Percentiles rank a stretch among this genome's conserved stretches.
These are phyloP conservation scores for Lanmaoa rubissima DNA, from an alignment of 768 basidiomycete species.

Conservation along the genomic window DNA sequence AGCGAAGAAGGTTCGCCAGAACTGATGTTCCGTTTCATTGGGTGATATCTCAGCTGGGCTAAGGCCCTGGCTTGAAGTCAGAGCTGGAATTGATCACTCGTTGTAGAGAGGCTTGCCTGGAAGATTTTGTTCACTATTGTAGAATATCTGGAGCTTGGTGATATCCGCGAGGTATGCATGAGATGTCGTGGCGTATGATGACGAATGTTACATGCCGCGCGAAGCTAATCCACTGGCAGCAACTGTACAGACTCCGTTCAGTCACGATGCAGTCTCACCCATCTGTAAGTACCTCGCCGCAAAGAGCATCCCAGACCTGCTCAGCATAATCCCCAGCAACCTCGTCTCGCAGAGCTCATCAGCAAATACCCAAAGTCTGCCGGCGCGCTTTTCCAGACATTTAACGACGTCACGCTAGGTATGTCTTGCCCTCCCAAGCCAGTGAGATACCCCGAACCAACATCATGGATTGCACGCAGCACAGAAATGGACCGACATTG, in stretches of 20 bases:
- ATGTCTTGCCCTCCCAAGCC: conserved; percentile 5
- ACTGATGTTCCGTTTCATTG: conserved; percentile 41
- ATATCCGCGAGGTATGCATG: conserved; percentile 19
- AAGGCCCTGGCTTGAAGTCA: conserved; percentile 36
- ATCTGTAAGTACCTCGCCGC: conserved; percentile 16
- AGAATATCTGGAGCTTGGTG: conserved; percentile 47
- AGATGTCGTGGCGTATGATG: neutral
- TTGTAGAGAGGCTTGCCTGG: conserved; percentile 28
- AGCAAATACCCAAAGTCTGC: conserved; percentile 62
- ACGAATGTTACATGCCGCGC: neutral
- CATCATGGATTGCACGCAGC: conserved; percentile 39
- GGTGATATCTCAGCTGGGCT: conserved; percentile 44
- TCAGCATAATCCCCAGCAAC: conserved; percentile 37
- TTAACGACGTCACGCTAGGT: conserved; percentile 73
- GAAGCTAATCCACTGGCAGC: neutral
- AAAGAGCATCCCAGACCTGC: neutral
- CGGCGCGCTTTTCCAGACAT: conserved; percentile 67
- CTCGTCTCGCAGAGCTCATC: conserved; percentile 45
- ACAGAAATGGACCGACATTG: conserved; percentile 68
- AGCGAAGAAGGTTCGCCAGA: conserved; percentile 53
- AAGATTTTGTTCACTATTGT: conserved; percentile 49
- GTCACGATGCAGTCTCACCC: conserved; percentile 24
- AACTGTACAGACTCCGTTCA: no score
- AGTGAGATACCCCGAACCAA: neutral
- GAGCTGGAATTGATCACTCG: neutral